Conservation (phyloP, 192 early-diverging fungal genomes). For the Bifiguratus adelaidae region DNA sequence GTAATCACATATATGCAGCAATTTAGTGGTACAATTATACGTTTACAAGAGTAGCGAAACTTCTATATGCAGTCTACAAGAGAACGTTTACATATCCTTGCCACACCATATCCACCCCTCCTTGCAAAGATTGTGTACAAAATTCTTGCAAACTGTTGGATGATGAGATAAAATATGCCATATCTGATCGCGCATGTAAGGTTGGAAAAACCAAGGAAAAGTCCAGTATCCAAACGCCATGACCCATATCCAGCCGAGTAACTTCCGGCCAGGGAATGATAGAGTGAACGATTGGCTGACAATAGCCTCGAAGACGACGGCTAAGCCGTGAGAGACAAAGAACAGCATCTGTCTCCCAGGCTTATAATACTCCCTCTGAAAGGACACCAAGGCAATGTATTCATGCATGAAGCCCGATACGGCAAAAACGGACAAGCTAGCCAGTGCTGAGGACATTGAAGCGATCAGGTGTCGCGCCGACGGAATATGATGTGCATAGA, state of each 20-base stretch:
- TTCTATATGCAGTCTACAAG: too few relatives aligned
- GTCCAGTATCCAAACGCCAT: background rate
- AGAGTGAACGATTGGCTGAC: background rate
- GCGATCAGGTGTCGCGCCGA: background rate
- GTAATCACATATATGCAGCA: too few relatives aligned
- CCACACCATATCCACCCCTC: too few relatives aligned
- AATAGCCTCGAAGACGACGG: conserved; percentile 1
- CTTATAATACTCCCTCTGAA: background rate
- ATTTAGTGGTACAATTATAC: too few relatives aligned
- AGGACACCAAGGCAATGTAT: conserved; percentile 1
- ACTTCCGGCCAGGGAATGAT: background rate
- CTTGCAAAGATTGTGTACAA: too few relatives aligned
- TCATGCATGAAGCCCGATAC: conserved; percentile 11
- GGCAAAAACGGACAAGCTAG: conserved; percentile 6
- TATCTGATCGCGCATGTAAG: background rate
- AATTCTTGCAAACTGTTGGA: too few relatives aligned
- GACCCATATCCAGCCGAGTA: background rate
- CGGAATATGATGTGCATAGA: background rate
- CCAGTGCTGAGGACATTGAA: background rate
- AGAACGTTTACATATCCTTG: too few relatives aligned
- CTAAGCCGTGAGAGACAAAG: conserved; percentile 4
- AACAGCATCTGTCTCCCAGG: conserved; percentile 6
- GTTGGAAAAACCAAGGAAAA: background rate
- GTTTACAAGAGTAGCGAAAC: too few relatives aligned
- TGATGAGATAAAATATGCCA: background rate